phyloP scores from a whole-genome alignment of 495 filamentous ascomycete genomes.

The Podospora appendiculata region DNA sequence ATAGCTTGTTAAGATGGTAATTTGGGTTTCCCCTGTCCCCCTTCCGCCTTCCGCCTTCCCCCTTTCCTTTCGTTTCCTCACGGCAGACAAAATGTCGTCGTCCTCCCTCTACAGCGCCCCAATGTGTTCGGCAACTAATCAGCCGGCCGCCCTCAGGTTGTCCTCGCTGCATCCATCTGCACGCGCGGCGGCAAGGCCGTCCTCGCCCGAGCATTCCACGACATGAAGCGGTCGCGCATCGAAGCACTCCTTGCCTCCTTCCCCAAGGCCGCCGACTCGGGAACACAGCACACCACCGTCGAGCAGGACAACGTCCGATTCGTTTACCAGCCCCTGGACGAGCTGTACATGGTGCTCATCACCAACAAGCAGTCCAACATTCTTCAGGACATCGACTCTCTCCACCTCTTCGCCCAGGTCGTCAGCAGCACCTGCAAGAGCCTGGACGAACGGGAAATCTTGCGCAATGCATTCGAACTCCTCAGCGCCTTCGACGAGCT shows the following conservation, averaged over 20 bases:
- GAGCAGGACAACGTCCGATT: conserved; percentile 99
- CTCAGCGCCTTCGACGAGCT: conserved; percentile 95
- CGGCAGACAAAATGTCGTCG: too few species aligned
- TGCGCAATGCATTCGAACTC: conserved; percentile 89
- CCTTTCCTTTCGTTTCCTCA: too few species aligned
- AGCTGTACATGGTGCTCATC: conserved; percentile 98
- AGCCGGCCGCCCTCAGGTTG: conserved; percentile 47
- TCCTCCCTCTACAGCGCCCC: too few species aligned
- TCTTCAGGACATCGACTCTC: conserved; percentile 94
- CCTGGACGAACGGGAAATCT: conserved; percentile 89
- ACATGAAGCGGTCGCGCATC: conserved; percentile 91
- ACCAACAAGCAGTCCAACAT: conserved; percentile 99
- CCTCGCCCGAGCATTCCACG: conserved; percentile 90
- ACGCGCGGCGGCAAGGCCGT: conserved; percentile 96
- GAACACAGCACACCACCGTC: conserved; percentile 93
- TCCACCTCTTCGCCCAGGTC: conserved; percentile 95
- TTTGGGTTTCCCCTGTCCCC: neutral
- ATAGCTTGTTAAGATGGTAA: neutral
- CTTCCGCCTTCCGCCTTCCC: too few species aligned
- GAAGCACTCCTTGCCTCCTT: conserved; percentile 95
- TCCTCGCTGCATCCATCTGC: conserved; percentile 97
- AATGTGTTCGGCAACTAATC: neutral
- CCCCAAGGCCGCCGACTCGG: conserved; percentile 89
- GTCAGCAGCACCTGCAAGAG: conserved; percentile 94
- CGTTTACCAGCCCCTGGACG: conserved; percentile 96